Evolutionary conservation across 805 yeast species (phyloP), one percentile per base, ranked within the genome.

Genomic region (Pichia eremophila): DNA sequence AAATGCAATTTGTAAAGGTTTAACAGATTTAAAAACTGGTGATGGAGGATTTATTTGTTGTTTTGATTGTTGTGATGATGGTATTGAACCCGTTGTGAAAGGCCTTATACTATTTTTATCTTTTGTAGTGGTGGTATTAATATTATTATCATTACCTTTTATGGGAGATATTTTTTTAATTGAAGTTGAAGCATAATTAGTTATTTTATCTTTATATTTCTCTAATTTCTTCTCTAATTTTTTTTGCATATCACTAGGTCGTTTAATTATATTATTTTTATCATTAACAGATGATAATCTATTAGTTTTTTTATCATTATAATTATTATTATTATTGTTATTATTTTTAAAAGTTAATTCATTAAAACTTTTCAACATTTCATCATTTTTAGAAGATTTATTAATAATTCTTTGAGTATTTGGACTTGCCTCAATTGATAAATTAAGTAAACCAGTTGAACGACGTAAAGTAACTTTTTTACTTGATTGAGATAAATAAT

Each of bases 1-100:
- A 63, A 87, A 87, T 15, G 93, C 95, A 0, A 90, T 82, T 61
- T 86, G 95, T 38, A 87, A 71, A 3, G 96, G 96, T 59, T 83
- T 85, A 22, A 85, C 93, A 43, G 79, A 77, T 53, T 79, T 76
- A 63, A 82, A 85, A 15, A 75, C 69, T 38, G 73, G 78, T 1
- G 84, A 81, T 0, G 82, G n/a, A 18, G 48, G 36, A 37, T 41
- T 40, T 10, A 25, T 12, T 22, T 68, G 43, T 8, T 12, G 17
- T 34, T 10, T 34, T 15, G 36, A 22, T 4, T 22, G 25, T 22
- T 22, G 36, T 15, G 36, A 10, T 5, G 36, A 34, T 14, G 3
- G n/a, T 52, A 14, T 31, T 12, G 42, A 39, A 14, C 50, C 50
- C 2, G 50, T 46, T 18, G 48, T 45, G 27, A 46, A 34, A 25